Conservation (phyloP, 1,284 basidiomycete species). For the Abortiporus biennis region DNA sequence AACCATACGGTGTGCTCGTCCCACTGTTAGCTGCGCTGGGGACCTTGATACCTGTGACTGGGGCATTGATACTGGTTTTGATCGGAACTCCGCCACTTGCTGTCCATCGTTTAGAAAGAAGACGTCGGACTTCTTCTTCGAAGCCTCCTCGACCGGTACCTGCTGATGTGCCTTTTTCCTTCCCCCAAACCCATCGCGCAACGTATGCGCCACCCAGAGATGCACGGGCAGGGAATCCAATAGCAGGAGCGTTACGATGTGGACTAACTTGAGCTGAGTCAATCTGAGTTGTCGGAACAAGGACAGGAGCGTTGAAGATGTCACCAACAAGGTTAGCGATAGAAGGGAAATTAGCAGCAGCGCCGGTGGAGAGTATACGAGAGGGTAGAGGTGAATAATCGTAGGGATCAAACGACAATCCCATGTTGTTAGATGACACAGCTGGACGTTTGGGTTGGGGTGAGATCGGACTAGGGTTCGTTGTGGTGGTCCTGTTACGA, state of each 20-base stretch:
- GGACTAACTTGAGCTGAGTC: constrained; percentile 67
- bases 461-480: constrained; percentile 24
- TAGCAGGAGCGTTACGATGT: constrained; percentile 66
- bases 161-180: constrained; percentile 37
- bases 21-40: constrained; percentile 43
- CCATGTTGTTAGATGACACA: constrained; percentile 34
- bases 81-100: constrained; percentile 47
- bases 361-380: constrained; percentile 62
- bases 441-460: constrained; percentile 24
- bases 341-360: constrained; percentile 78
- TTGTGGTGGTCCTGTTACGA: constrained; percentile 30
- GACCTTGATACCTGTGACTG: constrained; percentile 21
- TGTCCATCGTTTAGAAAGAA: constrained; percentile 68
- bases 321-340: constrained; percentile 74
- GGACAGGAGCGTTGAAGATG: constrained; percentile 71
- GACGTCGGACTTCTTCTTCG: constrained; percentile 68
- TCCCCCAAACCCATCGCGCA: constrained; percentile 77
- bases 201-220: constrained; percentile 68
- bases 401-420: constrained; percentile 70
- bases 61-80: constrained; percentile 49
- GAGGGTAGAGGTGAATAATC: constrained; percentile 56
- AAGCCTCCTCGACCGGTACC: constrained; percentile 50
- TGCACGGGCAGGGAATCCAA: constrained; percentile 60
- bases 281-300: constrained; percentile 64
- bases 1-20: constrained; percentile 52